A percentile compares a stretch with the other conserved stretches of the same genome.
Evolutionary conservation across 2,329 filamentous ascomycete genomes (phyloP).

Genomic region (Trichoderma sp.): DNA sequence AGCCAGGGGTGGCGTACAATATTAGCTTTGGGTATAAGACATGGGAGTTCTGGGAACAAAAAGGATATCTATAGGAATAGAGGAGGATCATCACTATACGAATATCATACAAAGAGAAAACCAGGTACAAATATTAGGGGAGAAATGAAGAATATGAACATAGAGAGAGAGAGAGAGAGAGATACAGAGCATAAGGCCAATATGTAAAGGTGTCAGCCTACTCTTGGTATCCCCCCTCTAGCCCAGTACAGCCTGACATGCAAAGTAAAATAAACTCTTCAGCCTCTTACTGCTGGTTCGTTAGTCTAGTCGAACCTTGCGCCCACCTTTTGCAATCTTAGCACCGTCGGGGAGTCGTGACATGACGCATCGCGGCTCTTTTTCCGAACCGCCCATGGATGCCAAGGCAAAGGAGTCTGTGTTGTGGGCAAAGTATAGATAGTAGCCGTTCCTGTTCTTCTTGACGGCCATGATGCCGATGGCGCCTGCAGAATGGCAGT

Average conservation of each 20-base stretch:
- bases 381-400: constrained; percentile 79
- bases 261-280: neutral
- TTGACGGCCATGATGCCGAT: constrained; percentile 92
- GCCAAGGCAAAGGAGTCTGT: constrained; percentile 85
- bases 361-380: constrained; percentile 78
- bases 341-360: constrained; percentile 62
- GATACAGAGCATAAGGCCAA: neutral
- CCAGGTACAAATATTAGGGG: neutral
- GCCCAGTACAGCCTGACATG: neutral
- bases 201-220: neutral
- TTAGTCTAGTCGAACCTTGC: constrained; percentile 43
- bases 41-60: neutral
- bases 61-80: constrained; percentile 25
- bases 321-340: constrained; percentile 53
- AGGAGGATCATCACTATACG: constrained; percentile 27
- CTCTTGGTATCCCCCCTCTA: neutral
- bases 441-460: constrained; percentile 70
- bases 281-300: neutral
- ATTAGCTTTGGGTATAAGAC: neutral
- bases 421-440: constrained; percentile 93
- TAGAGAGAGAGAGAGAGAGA: neutral
- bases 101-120: constrained; percentile 23
- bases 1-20: neutral
- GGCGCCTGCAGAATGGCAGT: constrained; percentile 77
- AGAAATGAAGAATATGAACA: neutral